Percentiles rank a stretch among this genome's conserved stretches.
Conservation (phyloP, 2,329 filamentous ascomycete species). For the Neofusicoccum sp. region DNA sequence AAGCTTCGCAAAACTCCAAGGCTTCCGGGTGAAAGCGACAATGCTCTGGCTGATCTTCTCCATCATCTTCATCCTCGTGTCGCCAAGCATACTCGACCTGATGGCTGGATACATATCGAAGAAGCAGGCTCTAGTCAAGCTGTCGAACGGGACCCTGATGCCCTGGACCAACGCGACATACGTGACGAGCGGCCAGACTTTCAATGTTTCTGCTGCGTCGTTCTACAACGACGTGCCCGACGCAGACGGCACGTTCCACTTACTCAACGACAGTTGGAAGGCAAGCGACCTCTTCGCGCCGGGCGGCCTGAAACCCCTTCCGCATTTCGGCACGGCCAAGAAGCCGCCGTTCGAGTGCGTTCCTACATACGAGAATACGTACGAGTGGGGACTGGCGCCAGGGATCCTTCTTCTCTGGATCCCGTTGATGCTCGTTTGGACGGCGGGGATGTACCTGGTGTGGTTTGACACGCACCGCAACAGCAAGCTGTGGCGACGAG, state of each 20-base stretch:
- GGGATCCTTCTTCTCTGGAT: slow-evolving; percentile 7
- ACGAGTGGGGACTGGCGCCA: slow-evolving; percentile 10
- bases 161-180: neutral
- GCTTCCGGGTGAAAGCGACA: slow-evolving; percentile 4
- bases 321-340: neutral
- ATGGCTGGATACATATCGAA: slow-evolving; percentile 16
- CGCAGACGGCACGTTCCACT: neutral
- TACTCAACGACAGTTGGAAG: neutral
- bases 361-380: neutral
- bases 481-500: slow-evolving; percentile 8
- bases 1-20: neutral
- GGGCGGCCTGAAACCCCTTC: neutral
- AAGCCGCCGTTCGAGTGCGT: slow-evolving; percentile 1
- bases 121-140: slow-evolving; percentile 2
- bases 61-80: slow-evolving; percentile 7
- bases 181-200: neutral
- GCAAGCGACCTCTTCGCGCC: neutral
- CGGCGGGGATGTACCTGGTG: slow-evolving; percentile 10
- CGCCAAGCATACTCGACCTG: slow-evolving; percentile 9
- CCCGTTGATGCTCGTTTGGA: neutral
- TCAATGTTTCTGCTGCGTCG: neutral
- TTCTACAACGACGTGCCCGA: slow-evolving; percentile 2
- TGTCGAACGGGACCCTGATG: neutral
- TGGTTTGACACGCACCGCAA: slow-evolving; percentile 17
- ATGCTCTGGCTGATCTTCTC: slow-evolving; percentile 15